These are phyloP conservation scores for Mycena leptocephala DNA, from an alignment of 768 basidiomycete species.

Conservation along the genomic window DNA sequence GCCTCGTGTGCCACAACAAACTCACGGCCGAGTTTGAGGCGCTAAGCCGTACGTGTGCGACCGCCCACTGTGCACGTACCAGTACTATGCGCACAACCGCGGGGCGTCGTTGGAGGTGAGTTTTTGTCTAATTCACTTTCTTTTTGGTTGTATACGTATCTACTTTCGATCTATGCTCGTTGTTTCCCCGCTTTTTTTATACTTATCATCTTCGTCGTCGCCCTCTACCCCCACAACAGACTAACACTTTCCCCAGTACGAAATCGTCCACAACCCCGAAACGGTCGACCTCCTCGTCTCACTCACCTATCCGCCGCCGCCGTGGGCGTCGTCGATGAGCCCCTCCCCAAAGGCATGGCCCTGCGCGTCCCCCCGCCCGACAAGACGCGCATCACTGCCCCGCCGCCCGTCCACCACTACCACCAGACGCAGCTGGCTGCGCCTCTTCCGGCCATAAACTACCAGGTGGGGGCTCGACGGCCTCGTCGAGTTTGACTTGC, in stretches of 20 bases:
- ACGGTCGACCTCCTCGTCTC: slow-evolving; percentile 82
- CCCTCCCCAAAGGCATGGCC: slow-evolving; percentile 73
- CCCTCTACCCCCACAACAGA: background rate
- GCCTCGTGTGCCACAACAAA: slow-evolving; percentile 82
- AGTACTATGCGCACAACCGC: slow-evolving; percentile 76
- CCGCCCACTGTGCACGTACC: slow-evolving; percentile 76
- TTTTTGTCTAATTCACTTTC: background rate
- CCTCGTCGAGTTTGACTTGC: slow-evolving; percentile 33
- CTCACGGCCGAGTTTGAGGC: slow-evolving; percentile 68
- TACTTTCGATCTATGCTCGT: no score
- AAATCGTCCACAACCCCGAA: slow-evolving; percentile 75
- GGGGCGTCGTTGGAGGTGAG: slow-evolving; percentile 79
- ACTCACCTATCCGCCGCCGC: slow-evolving; percentile 71
- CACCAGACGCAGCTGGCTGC: background rate
- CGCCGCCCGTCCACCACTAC: background rate
- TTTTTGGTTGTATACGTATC: no score
- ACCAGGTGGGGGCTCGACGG: slow-evolving; percentile 21
- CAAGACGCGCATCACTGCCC: slow-evolving; percentile 4
- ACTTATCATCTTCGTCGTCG: background rate
- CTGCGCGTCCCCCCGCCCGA: slow-evolving; percentile 66
- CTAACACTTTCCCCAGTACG: slow-evolving; percentile 62
- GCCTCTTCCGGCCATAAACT: background rate
- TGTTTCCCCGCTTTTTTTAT: background rate
- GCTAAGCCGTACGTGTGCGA: slow-evolving; percentile 85
- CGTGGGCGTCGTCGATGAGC: slow-evolving; percentile 70